Percentiles rank a stretch among this genome's conserved stretches.
phyloP scores from a whole-genome alignment of 176 grass and related monocot genomes.

The Neostapfia colusana region DNA sequence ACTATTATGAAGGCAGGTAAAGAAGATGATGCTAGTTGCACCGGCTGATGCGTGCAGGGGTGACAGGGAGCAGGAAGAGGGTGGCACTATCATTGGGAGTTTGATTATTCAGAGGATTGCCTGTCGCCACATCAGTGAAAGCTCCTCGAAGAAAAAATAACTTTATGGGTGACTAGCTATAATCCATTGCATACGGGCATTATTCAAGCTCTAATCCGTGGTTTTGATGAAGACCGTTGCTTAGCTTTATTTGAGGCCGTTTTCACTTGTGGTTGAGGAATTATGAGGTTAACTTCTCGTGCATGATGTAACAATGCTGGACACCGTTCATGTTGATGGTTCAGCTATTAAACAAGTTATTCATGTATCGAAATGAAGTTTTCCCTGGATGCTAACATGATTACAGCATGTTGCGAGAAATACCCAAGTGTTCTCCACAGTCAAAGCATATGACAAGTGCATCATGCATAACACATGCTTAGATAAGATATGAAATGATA shows the following conservation, averaged over 20 bases:
- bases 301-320: too few relatives aligned
- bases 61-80: constrained; percentile 29
- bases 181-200: constrained; percentile 3
- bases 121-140: constrained; percentile 45
- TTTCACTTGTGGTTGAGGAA: not conserved
- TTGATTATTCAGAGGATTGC: constrained; percentile 34
- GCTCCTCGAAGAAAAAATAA: not conserved
- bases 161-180: not conserved
- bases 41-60: constrained; percentile 33
- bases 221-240: not conserved
- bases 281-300: too few relatives aligned
- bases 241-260: not conserved
- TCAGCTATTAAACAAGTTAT: too few relatives aligned
- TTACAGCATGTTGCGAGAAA: too few relatives aligned
- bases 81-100: constrained; percentile 19
- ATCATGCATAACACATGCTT: too few relatives aligned
- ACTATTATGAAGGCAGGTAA: not conserved
- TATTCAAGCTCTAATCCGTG: constrained; percentile 1
- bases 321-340: too few relatives aligned
- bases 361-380: too few relatives aligned
- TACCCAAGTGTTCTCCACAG: too few relatives aligned
- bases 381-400: too few relatives aligned
- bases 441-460: too few relatives aligned
- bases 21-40: not conserved
- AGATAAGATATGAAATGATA: too few relatives aligned